Percentiles rank a stretch among this genome's conserved stretches.
These are phyloP conservation scores for Saururus chinensis DNA, from an alignment of 164 flowering plant genomes.

Conservation along the genomic window DNA sequence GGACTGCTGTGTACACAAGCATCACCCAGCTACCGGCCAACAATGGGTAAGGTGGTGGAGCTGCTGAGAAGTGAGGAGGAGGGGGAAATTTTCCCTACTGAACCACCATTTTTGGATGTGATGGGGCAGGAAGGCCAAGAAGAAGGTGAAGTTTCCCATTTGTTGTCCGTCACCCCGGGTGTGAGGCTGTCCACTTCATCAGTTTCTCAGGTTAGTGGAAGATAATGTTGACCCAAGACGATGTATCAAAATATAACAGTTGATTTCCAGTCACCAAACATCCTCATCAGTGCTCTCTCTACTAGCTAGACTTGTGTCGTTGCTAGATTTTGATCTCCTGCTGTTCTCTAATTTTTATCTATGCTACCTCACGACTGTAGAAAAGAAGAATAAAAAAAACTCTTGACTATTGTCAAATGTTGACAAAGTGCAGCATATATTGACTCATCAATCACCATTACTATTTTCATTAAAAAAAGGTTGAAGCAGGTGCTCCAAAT, in stretches of 20 bases:
- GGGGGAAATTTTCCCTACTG: not conserved
- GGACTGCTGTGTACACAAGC: slow-evolving; percentile 13
- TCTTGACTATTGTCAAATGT: too few species aligned
- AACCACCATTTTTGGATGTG: slow-evolving; percentile 11
- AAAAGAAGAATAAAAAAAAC: not conserved
- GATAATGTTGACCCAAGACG: not conserved
- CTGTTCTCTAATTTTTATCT: not conserved
- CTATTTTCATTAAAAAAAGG: too few species aligned
- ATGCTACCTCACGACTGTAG: not conserved
- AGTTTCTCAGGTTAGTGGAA: slow-evolving; percentile 1
- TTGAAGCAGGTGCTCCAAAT: slow-evolving; percentile 1
- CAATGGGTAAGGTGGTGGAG: slow-evolving; percentile 11
- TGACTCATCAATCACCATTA: too few species aligned
- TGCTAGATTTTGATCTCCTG: not conserved
- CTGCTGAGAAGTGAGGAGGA: slow-evolving; percentile 3
- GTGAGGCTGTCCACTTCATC: slow-evolving; percentile 4
- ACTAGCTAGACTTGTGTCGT: too few species aligned
- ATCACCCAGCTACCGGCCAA: slow-evolving; percentile 5
- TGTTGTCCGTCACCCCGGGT: slow-evolving; percentile 1
- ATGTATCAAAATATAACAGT: too few species aligned
- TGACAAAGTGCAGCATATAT: too few species aligned
- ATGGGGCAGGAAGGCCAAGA: not conserved
- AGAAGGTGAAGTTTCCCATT: slow-evolving; percentile 8
- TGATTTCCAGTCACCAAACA: too few species aligned
- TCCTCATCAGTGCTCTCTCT: too few species aligned